Conservation (phyloP, 352 stramenopile species). For the Phytopythium delawarense region DNA sequence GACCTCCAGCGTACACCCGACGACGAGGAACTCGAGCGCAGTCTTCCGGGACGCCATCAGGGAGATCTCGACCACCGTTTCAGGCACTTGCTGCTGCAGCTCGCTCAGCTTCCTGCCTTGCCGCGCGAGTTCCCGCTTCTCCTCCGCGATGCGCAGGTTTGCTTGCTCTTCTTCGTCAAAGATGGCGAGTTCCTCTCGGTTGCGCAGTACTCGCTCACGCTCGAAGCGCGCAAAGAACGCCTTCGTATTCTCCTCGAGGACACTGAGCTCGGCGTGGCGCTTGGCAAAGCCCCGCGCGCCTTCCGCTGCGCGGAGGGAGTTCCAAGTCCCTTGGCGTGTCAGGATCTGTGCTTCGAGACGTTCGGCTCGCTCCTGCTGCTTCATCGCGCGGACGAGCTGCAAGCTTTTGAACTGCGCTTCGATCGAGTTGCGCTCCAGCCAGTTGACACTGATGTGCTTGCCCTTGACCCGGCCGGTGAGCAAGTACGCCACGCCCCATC, state of each 20-base stretch:
- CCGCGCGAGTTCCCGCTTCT: slow-evolving; percentile 29
- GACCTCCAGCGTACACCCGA: slow-evolving; percentile 54
- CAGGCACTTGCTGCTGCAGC: slow-evolving; percentile 63
- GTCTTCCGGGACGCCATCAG: slow-evolving; percentile 45
- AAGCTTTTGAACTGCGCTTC: slow-evolving; percentile 75
- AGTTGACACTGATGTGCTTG: slow-evolving; percentile 24
- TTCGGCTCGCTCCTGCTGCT: slow-evolving; percentile 66
- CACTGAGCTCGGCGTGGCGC: slow-evolving; percentile 53
- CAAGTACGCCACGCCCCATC: slow-evolving; percentile 78
- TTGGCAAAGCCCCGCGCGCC: slow-evolving; percentile 68
- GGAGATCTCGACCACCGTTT: slow-evolving; percentile 45
- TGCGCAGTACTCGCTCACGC: slow-evolving; percentile 30
- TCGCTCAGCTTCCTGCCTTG: slow-evolving; percentile 44
- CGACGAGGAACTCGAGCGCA: slow-evolving; percentile 59
- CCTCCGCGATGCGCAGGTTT: slow-evolving; percentile 36
- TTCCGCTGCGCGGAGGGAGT: slow-evolving; percentile 59
- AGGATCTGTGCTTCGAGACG: slow-evolving; percentile 58
- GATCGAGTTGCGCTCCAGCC: slow-evolving; percentile 62
- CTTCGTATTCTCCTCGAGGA: slow-evolving; percentile 53
- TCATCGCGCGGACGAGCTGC: slow-evolving; percentile 56
- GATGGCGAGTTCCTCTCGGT: slow-evolving; percentile 43
- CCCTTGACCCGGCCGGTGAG: slow-evolving; percentile 34
- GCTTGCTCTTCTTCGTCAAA: slow-evolving; percentile 44
- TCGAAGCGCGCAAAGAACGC: slow-evolving; percentile 42
- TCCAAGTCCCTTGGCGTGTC: slow-evolving; percentile 59